These are phyloP conservation scores for Micractinium conductrix DNA, from an alignment of 139 green algal genomes.

Conservation along the genomic window DNA sequence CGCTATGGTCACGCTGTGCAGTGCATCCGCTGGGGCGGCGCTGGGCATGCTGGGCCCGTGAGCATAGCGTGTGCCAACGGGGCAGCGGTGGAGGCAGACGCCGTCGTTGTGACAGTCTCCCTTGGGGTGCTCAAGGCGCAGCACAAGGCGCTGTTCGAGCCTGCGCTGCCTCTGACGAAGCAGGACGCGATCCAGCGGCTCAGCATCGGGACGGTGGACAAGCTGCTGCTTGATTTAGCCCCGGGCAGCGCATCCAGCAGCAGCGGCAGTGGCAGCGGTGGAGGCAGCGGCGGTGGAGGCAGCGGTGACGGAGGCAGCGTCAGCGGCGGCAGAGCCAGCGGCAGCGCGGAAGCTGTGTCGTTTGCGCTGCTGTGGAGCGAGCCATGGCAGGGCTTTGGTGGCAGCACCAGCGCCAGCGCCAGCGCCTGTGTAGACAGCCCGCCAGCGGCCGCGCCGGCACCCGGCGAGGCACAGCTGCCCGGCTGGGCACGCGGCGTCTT, in stretches of 20 bases:
- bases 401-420: background rate
- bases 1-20: conserved; percentile 21
- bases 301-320: background rate
- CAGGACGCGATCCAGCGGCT: conserved; percentile 30
- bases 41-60: background rate
- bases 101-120: conserved; percentile 47
- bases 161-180: conserved; percentile 33
- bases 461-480: background rate
- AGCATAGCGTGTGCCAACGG: conserved; percentile 32
- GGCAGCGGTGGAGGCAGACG: conserved; percentile 21
- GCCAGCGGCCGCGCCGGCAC: background rate
- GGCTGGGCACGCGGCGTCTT: conserved; percentile 24
- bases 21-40: conserved; percentile 26
- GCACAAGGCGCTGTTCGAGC: conserved; percentile 27
- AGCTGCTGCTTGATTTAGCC: conserved; percentile 39
- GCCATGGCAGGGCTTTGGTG: background rate
- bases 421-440: background rate
- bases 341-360: conserved; percentile 2
- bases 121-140: conserved; percentile 54
- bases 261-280: background rate
- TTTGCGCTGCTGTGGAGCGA: conserved; percentile 40
- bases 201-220: conserved; percentile 41
- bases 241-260: no score
- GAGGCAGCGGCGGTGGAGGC: background rate
- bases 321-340: background rate